Percentiles rank a stretch among this genome's conserved stretches.
phyloP scores from a whole-genome alignment of 108 stramenopile species.

The Cyclostephanos invisitatus region DNA sequence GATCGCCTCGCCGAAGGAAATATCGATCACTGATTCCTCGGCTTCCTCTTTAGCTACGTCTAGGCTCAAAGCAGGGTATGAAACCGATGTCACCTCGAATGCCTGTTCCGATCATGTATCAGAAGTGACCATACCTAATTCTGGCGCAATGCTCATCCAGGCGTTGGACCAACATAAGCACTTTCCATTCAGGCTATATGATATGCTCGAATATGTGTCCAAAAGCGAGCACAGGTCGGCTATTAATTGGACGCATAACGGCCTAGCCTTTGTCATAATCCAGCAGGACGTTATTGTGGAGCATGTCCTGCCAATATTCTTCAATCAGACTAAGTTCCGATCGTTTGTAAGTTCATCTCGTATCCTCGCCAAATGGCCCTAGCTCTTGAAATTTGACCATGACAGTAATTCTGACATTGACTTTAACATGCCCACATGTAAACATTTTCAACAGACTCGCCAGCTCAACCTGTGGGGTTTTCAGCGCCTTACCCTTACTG shows the following conservation, averaged over 20 bases:
- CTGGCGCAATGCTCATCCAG: too few species aligned
- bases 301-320: not conserved
- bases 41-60: too few species aligned
- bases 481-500: not conserved
- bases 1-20: too few species aligned
- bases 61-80: too few species aligned
- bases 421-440: not conserved
- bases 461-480: not conserved
- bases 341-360: not conserved
- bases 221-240: not conserved
- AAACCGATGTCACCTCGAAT: too few species aligned
- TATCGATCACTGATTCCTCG: too few species aligned
- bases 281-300: not conserved
- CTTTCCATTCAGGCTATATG: slow-evolving; percentile 2
- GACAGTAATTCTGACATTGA: not conserved
- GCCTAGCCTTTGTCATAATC: not conserved
- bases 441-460: not conserved
- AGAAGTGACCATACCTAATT: too few species aligned
- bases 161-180: too few species aligned
- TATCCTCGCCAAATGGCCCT: too few species aligned
- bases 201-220: slow-evolving; percentile 2
- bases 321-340: slow-evolving; percentile 1
- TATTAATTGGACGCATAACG: not conserved
- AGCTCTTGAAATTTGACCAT: not conserved
- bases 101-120: too few species aligned